These are phyloP conservation scores for Polygonum aviculare DNA, from an alignment of 148 eudicot genomes.

Conservation along the genomic window DNA sequence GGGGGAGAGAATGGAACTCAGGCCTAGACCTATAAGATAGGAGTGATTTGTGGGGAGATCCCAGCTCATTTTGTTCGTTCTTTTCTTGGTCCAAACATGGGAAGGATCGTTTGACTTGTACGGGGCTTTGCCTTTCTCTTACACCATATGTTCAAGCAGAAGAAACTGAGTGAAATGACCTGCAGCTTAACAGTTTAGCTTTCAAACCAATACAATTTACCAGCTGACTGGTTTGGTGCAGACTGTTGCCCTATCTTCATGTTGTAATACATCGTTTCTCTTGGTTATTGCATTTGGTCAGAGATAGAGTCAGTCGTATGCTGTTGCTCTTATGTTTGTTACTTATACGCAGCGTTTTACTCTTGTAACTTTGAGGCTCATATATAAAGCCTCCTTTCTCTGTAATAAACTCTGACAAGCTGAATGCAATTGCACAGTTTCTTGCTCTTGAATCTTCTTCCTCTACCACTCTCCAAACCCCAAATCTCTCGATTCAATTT, in stretches of 20 bases:
- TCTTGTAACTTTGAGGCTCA: too few relatives aligned
- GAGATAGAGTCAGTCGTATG: too few relatives aligned
- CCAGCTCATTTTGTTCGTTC: too few relatives aligned
- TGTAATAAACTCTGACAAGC: too few relatives aligned
- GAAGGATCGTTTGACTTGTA: not conserved
- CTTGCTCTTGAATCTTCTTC: too few relatives aligned
- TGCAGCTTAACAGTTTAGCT: not conserved
- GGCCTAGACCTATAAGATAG: not conserved
- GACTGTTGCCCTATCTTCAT: slow-evolving; percentile 60
- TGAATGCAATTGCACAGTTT: too few relatives aligned
- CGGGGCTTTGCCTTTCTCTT: not conserved
- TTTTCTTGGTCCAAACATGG: not conserved
- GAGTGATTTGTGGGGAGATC: not conserved
- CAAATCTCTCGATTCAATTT: too few relatives aligned
- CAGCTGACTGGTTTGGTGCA: slow-evolving; percentile 74
- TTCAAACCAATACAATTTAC: not conserved
- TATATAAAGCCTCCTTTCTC: too few relatives aligned
- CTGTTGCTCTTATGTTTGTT: too few relatives aligned
- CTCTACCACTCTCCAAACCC: too few relatives aligned
- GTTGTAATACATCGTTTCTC: slow-evolving; percentile 18
- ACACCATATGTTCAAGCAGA: not conserved
- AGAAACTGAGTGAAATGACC: not conserved
- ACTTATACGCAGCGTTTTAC: too few relatives aligned
- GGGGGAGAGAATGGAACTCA: not conserved
- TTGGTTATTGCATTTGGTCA: too few relatives aligned